Base-by-base conservation (phyloP, 345 rosid genomes). In the Microcos paniculata region DNA sequence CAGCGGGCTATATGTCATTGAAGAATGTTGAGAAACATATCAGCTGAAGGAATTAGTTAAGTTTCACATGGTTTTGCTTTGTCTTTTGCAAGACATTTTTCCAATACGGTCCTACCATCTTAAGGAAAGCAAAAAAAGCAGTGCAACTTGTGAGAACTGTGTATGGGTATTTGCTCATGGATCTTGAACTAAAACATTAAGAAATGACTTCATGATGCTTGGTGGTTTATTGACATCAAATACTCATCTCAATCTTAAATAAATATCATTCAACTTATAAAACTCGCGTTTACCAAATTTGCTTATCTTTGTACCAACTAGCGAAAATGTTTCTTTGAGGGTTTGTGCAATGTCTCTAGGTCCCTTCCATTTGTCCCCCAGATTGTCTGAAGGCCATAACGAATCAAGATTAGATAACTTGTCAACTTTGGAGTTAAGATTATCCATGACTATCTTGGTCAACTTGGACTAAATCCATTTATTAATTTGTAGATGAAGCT, bases 21-120 rank as follows among this genome's bases (percentile, higher is more conserved):
- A 28, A 42, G 45, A 59, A 42, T 42, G 33, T 33, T 45, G 0
- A 74, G 70, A 53, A 74, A 49, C 77, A 61, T 62, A 49, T 49
- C 59, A 74, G 70, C 14, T 21, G 77, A 62, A 46, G 70, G 11
- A 49, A 74, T 46, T n/a, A 53, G 62, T 74, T 51, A 30, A 62
- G 61, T 46, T 38, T 74, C 77, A 74, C 77, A 74, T 74, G 77
- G 77, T 62, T 62, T 46, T 74, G 77, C 62, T 62, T 74, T 49
- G 63, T 62, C 77, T 63, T 74, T 35, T 35, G 24, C 19, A 74
- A 1, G 71, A 63, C 77, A 46, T 35, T 45, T 45, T 62, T 62
- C 21, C 30, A 35, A 24, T 40, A 31, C 19, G 66, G 48, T n/a
- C 76, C 77, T 63, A 62, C 71, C 21, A 62, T 33, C 58, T 48